phyloP scores from a whole-genome alignment of 2,329 filamentous ascomycete genomes.

The Monosporascus ibericus region DNA sequence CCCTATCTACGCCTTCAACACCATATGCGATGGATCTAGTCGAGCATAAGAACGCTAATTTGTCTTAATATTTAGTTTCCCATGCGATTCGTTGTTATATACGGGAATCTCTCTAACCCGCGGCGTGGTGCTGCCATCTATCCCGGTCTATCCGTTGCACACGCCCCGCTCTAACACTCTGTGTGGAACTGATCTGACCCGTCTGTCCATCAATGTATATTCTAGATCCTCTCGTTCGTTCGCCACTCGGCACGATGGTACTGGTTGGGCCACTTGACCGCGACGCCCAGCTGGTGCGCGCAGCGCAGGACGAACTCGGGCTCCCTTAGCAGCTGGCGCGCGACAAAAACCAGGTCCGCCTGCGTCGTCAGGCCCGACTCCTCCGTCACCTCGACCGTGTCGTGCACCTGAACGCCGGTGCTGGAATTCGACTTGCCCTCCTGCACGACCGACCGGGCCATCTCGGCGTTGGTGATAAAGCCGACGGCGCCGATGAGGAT shows the following conservation, averaged over 20 bases:
- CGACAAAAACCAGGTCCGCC: conserved; percentile 68
- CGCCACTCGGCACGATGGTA: conserved; percentile 35
- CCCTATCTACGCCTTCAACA: too few relatives aligned
- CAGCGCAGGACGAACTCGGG: conserved; percentile 70
- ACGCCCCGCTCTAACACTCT: too few relatives aligned
- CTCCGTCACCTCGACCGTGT: conserved; percentile 32
- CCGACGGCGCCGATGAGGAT: conserved; percentile 72
- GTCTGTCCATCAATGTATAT: not conserved
- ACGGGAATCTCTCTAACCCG: too few relatives aligned
- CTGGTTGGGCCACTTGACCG: conserved; percentile 68
- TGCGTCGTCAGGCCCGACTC: conserved; percentile 33
- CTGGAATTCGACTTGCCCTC: conserved; percentile 23
- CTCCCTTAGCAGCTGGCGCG: conserved; percentile 74
- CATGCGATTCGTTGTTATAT: too few relatives aligned
- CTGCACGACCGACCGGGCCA: conserved; percentile 56
- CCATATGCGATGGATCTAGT: too few relatives aligned
- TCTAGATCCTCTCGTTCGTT: conserved; percentile 21
- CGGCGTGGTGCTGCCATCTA: too few relatives aligned
- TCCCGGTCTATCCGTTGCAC: too few relatives aligned
- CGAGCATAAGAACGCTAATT: too few relatives aligned
- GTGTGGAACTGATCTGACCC: too few relatives aligned
- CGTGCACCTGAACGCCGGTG: conserved; percentile 26
- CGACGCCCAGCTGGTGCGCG: conserved; percentile 65
- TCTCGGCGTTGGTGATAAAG: conserved; percentile 60
- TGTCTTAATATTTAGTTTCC: too few relatives aligned